phyloP scores from a whole-genome alignment of 2,329 filamentous ascomycete genomes.

The Calonectria leucothoes region DNA sequence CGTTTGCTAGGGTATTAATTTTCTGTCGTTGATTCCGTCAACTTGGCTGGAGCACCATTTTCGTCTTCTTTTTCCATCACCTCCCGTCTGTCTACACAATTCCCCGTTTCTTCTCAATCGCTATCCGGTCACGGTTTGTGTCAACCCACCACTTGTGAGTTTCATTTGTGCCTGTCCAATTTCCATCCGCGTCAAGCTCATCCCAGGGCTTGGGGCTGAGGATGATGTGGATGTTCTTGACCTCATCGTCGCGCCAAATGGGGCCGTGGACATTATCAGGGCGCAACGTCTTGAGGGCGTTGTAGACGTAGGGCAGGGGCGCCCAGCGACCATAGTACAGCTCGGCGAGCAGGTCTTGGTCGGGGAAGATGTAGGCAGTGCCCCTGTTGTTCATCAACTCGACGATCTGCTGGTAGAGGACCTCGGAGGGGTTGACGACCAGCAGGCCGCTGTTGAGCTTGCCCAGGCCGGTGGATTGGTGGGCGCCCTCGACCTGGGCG shows the following conservation, averaged over 20 bases:
- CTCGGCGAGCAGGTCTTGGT: constrained; percentile 68
- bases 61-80: background rate
- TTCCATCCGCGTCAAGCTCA: constrained; percentile 57
- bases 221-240: constrained; percentile 73
- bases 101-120: constrained; percentile 52
- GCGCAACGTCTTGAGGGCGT: constrained; percentile 71
- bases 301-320: constrained; percentile 69
- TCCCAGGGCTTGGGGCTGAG: constrained; percentile 72
- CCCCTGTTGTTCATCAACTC: constrained; percentile 61
- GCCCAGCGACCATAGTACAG: constrained; percentile 68
- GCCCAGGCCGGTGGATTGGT: constrained; percentile 59
- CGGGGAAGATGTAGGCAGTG: constrained; percentile 65
- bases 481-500: constrained; percentile 59
- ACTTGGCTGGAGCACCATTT: background rate
- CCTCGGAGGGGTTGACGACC: constrained; percentile 64
- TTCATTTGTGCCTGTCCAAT: constrained; percentile 58
- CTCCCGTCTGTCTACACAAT: constrained; percentile 33
- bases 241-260: constrained; percentile 68
- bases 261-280: constrained; percentile 62
- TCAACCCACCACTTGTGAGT: constrained; percentile 69
- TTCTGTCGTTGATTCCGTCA: background rate
- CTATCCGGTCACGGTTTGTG: constrained; percentile 57
- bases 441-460: constrained; percentile 64
- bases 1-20: background rate
- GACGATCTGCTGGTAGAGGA: constrained; percentile 62